Evolutionary conservation across 192 early-diverging fungal species (phyloP).

Genomic region (Dimargaris cristalligena): DNA sequence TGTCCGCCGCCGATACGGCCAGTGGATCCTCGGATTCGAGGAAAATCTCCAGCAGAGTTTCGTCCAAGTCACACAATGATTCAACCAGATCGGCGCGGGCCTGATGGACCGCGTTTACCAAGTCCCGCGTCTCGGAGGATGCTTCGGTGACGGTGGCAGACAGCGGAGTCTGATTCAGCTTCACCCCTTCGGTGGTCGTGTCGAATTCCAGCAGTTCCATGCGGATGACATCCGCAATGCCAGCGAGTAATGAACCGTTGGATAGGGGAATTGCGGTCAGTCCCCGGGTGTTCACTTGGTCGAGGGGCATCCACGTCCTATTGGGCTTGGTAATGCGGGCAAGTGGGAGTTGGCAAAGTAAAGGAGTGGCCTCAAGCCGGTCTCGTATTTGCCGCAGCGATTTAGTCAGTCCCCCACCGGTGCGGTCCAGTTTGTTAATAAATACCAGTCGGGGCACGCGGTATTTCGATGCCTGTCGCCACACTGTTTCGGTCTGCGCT

Average conservation of each 20-base stretch:
- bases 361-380: background rate
- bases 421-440: conserved; percentile 95
- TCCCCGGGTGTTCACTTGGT: conserved; percentile 4
- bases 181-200: conserved; percentile 27
- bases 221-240: conserved; percentile 55
- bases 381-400: conserved; percentile 9
- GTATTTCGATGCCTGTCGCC: conserved; percentile 74
- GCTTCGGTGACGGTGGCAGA: conserved; percentile 13
- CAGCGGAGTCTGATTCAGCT: conserved; percentile 18
- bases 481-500: conserved; percentile 93
- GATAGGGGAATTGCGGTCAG: background rate
- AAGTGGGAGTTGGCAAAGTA: conserved; percentile 7
- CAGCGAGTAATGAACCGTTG: conserved; percentile 25
- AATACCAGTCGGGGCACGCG: conserved; percentile 65
- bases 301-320: conserved; percentile 17
- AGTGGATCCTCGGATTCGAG: conserved; percentile 64
- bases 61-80: conserved; percentile 63
- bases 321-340: conserved; percentile 24
- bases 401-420: conserved; percentile 37
- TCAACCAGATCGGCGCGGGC: conserved; percentile 65
- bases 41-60: conserved; percentile 68
- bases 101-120: background rate
- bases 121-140: conserved; percentile 11
- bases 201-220: conserved; percentile 54
- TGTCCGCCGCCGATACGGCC: conserved; percentile 35